Base-by-base conservation (phyloP, 2,329 filamentous ascomycete species). In the Ascochyta fabae region DNA sequence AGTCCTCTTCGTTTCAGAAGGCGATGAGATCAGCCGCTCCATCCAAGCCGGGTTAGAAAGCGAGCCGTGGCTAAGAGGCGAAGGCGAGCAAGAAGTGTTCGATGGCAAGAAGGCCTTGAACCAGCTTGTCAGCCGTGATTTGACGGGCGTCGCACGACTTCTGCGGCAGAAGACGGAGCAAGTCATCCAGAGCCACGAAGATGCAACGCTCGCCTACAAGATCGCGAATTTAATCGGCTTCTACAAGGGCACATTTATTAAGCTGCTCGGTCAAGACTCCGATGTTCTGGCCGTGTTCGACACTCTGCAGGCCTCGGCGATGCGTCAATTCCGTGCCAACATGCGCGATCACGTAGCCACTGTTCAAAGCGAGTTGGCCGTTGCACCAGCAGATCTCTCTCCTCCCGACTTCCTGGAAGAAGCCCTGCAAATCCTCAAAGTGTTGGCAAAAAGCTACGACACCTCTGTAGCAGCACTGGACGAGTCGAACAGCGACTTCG, bases 81-180 rank as follows among this genome's bases (percentile, higher is more conserved):
- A 84, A 23, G 77, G 67, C 15, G 70, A 77, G 7, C 78, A 82
- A 22, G 78, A 79, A 12, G 78, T 83, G 5, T 97, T 96, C 69
- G 91, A 98, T 73, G 89, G 92, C 0, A 82, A 88, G 27, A 90
- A 89, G 72, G 91, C 93, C 1, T 80, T 98, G 19, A 90, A 91
- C 61, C 88, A 95, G 59, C 83, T 99, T 3, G 91, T 98, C 24
- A 93, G 94, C 69, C 88, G 92, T 34, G 90, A 96, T 68, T 82
- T 98, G 42, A 86, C 87, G 2, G 91, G 91, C 0, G 92, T 94
- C 4, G 87, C 89, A 34, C 86, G 91, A 22, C 86, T 93, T n/a
- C 77, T 98, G n/a, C 87, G 90, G 24, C 93, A 97, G 73, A 85
- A 94, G 29, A 87, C 96, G 48, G 93, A 97, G 74, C 90, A 98